Conservation (phyloP, 2,329 filamentous ascomycete species). For the Alternaria consortialis region DNA sequence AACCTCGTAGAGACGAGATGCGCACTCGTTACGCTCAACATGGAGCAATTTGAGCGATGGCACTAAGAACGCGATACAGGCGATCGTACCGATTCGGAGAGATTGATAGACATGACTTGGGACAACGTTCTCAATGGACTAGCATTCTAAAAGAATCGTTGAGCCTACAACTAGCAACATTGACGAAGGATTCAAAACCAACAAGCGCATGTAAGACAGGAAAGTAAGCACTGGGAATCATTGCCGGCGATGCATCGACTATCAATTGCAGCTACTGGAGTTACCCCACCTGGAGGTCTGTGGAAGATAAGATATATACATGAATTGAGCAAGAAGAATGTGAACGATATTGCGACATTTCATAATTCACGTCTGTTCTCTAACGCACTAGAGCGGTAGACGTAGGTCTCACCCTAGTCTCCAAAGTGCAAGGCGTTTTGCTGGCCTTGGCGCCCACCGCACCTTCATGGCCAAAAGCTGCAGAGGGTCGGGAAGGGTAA, state of each 20-base stretch:
- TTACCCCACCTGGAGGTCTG: neutral
- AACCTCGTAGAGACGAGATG: neutral
- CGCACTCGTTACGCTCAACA: neutral
- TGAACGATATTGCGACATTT: neutral
- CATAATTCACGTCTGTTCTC: neutral
- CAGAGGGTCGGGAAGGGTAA: slow-evolving; percentile 12
- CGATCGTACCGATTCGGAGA: neutral
- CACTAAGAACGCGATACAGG: neutral
- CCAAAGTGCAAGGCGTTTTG: slow-evolving; percentile 32
- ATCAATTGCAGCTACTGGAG: neutral
- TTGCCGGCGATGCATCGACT: neutral
- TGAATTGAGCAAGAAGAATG: neutral
- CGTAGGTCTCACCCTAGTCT: slow-evolving; percentile 35
- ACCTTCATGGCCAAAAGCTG: slow-evolving; percentile 7
- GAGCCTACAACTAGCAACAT: neutral
- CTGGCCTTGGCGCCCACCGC: slow-evolving; percentile 14
- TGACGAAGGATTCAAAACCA: accelerated
- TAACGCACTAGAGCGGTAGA: slow-evolving; percentile 22
- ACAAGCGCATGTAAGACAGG: neutral
- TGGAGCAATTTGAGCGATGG: neutral
- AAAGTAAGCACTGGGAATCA: neutral
- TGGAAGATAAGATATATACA: neutral
- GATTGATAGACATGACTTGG: neutral
- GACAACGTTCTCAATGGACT: neutral
- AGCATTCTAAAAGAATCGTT: neutral